phyloP scores from a whole-genome alignment of 306 rosid genomes.

The Ormosia emarginata region DNA sequence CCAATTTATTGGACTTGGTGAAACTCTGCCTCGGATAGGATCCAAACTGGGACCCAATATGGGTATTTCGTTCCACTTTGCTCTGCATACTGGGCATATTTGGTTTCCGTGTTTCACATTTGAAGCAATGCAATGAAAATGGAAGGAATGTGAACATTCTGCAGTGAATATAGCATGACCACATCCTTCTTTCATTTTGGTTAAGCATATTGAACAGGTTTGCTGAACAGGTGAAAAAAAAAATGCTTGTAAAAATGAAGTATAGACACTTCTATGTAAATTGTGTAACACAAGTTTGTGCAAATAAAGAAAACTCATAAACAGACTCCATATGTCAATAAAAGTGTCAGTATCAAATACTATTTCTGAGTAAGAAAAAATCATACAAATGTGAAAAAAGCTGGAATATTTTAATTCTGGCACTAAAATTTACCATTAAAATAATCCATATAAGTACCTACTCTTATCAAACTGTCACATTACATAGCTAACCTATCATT shows the following conservation, averaged over 20 bases:
- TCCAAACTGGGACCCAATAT: conserved; percentile 57
- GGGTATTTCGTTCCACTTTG: conserved; percentile 97
- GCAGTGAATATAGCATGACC: conserved; percentile 97
- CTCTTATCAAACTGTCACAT: neutral
- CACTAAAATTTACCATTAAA: neutral
- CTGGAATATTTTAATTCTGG: neutral
- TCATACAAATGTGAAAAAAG: neutral
- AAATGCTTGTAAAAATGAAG: conserved; percentile 1
- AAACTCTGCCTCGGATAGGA: conserved; percentile 48
- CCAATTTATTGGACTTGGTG: conserved; percentile 67
- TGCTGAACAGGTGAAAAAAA: conserved; percentile 51
- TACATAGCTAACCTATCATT: neutral
- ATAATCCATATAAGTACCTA: neutral
- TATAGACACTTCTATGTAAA: neutral
- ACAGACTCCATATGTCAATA: neutral
- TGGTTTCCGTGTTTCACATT: conserved; percentile 90
- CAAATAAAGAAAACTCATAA: neutral
- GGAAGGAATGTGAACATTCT: conserved; percentile 94
- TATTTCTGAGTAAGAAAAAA: neutral
- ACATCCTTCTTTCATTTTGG: conserved; percentile 88
- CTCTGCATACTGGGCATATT: conserved; percentile 93
- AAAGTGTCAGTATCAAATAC: neutral
- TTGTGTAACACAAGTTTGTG: neutral
- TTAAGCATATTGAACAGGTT: conserved; percentile 85
- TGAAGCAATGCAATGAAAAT: conserved; percentile 90